Base-by-base conservation (phyloP, 129 eudicot genomes). In the Scalesia atractyloides region DNA sequence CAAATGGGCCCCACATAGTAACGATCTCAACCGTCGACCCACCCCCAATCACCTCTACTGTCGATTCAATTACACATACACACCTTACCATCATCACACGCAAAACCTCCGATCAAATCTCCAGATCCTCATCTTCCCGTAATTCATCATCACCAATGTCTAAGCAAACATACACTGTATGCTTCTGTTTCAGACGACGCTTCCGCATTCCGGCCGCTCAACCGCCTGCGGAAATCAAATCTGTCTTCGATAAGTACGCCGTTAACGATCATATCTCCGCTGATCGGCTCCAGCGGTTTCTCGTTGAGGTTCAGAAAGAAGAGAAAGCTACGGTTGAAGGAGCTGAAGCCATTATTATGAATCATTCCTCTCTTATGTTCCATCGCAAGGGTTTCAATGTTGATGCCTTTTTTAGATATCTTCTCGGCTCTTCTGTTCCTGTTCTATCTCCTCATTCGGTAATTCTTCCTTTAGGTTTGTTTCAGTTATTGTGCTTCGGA, bases 111-210 rank as follows among this genome's bases (percentile, higher is more conserved):
- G 56, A 30, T 30, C 34, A 30, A 30, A 30, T 30, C 34, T 30
- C 34, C 34, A 30, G 4, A 30, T 30, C 34, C 34, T 30, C 34
- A 30, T 30, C 54, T 19, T 83, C 64, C 58, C 83, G 81, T 50
- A 76, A 66, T 75, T 30, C 34, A 30, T 0, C 34, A 30, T 30
- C 59, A 56, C 68, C 68, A 5, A 73, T 73, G 83, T 82, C 86
- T 5, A 85, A 83, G 70, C 95, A 92, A 60, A 77, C 90, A 5
- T 92, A 80, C 88, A 79, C 76, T 52, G 95, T 92, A 8, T 89
- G 95, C 79, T 87, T 75, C 79, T 89, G 91, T 73, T 89, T 88
- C 85, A 79, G 86, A 62, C 87, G 92, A 10, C 80, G 86, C 20
- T 89, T 89, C 76, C 73, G 60, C 66, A 59, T 86, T 14, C 83